Conservation (phyloP, 2,329 filamentous ascomycete species). For the Pseudogymnoascus sp. region DNA sequence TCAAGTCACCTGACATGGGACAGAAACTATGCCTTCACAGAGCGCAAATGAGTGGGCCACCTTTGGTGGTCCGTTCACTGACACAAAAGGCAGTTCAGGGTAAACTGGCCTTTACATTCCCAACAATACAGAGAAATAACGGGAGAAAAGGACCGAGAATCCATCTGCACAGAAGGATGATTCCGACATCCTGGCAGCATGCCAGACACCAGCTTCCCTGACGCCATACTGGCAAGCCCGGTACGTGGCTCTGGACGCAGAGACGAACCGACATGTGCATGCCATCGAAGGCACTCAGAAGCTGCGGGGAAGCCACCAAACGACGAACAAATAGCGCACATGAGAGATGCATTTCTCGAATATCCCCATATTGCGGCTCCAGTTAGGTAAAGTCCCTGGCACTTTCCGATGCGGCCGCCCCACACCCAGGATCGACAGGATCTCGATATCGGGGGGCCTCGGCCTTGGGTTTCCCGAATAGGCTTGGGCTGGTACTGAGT, state of each 20-base stretch:
- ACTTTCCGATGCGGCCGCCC: neutral
- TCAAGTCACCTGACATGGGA: neutral
- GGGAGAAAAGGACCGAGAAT: neutral
- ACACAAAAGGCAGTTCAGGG: neutral
- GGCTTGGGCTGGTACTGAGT: neutral
- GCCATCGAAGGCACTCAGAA: neutral
- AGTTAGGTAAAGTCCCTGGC: neutral
- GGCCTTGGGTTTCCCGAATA: neutral
- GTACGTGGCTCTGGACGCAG: neutral
- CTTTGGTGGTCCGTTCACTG: neutral
- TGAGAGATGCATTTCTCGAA: neutral
- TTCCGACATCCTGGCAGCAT: neutral
- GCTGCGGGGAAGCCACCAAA: neutral
- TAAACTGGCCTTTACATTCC: neutral
- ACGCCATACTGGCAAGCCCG: neutral
- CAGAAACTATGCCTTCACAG: neutral
- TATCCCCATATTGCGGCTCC: neutral
- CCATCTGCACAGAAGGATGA: neutral
- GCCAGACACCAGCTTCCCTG: neutral
- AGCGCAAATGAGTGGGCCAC: neutral
- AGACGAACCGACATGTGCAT: neutral
- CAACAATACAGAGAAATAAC: neutral
- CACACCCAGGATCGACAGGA: slow-evolving; percentile 1
- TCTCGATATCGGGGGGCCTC: neutral
- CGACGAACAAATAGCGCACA: neutral